Conservation (phyloP, 2,329 filamentous ascomycete genomes). For the Lachnellula arida region DNA sequence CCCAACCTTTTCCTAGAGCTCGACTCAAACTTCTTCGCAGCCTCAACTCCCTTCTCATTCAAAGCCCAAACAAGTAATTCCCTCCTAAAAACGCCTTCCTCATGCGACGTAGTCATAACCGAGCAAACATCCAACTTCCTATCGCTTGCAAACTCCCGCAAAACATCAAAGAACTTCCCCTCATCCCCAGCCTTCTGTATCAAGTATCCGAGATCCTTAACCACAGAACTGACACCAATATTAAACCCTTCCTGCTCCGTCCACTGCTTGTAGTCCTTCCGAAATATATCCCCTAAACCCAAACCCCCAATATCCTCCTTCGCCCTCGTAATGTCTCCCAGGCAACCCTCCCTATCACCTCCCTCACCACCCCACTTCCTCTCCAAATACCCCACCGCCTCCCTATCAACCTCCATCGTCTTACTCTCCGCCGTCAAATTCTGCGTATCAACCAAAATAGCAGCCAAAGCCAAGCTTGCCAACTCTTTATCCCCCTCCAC, state of each 20-base stretch:
- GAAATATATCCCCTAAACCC: conserved; percentile 60
- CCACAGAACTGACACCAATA: conserved; percentile 64
- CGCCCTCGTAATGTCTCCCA: conserved; percentile 52
- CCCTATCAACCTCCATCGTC: conserved; percentile 56
- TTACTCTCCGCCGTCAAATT: conserved; percentile 61
- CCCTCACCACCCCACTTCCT: conserved; percentile 19
- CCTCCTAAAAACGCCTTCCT: conserved; percentile 52
- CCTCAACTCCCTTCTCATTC: conserved; percentile 43
- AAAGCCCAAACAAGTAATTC: conserved; percentile 65
- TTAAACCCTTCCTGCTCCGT: conserved; percentile 44
- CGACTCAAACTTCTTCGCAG: conserved; percentile 51
- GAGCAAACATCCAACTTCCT: conserved; percentile 56
- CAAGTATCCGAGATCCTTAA: conserved; percentile 59
- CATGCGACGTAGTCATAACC: conserved; percentile 64
- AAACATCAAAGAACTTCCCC: conserved; percentile 41
- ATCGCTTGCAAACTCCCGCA: conserved; percentile 52
- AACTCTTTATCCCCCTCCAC: conserved; percentile 48
- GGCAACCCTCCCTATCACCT: conserved; percentile 55
- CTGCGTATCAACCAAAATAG: conserved; percentile 69
- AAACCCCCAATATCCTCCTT: conserved; percentile 64
- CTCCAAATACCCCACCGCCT: conserved; percentile 56
- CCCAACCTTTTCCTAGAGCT: conserved; percentile 45
- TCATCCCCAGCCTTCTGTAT: conserved; percentile 46
- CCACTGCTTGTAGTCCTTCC: conserved; percentile 87
- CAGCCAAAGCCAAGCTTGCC: conserved; percentile 62